Percentiles rank a stretch among this genome's conserved stretches.
phyloP scores from a whole-genome alignment of 441 rosid genomes.

The Gossypium schwendimanii region DNA sequence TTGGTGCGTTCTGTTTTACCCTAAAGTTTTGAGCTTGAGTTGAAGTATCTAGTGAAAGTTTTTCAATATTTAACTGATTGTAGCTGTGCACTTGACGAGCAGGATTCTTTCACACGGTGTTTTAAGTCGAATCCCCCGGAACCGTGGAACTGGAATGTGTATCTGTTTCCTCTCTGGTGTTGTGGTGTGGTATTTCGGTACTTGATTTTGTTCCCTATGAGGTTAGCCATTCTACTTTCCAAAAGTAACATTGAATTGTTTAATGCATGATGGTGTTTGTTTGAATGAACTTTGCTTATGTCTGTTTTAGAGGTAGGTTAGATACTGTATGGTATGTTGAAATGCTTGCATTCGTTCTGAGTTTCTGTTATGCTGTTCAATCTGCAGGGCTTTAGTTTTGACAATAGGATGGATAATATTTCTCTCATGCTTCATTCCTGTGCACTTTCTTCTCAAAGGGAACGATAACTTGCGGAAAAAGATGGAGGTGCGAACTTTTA shows the following conservation, averaged over 20 bases:
- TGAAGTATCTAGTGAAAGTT: background rate
- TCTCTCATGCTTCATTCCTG: conserved; percentile 68
- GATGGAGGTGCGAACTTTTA: conserved; percentile 51
- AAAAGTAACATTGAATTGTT: background rate
- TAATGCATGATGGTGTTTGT: background rate
- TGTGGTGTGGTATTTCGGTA: conserved; percentile 75
- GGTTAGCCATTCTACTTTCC: conserved; percentile 37
- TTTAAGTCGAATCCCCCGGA: conserved; percentile 91
- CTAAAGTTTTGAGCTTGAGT: background rate
- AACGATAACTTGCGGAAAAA: conserved; percentile 72
- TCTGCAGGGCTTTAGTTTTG: conserved; percentile 67
- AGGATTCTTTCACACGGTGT: conserved; percentile 91
- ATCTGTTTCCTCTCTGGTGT: conserved; percentile 87
- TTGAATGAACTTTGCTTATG: background rate
- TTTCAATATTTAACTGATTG: conserved; percentile 1
- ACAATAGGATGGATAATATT: conserved; percentile 87
- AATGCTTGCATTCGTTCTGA: background rate
- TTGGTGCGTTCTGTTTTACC: background rate
- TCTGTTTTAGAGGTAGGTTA: background rate
- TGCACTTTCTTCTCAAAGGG: conserved; percentile 68
- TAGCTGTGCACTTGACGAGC: conserved; percentile 10
- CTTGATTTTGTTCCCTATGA: conserved; percentile 69
- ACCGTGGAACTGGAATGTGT: conserved; percentile 96
- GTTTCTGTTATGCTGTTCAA: conserved; percentile 5
- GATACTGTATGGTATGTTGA: background rate